These are phyloP conservation scores for Citeromyces nyonsensis DNA, from an alignment of 805 yeast species.

Conservation along the genomic window DNA sequence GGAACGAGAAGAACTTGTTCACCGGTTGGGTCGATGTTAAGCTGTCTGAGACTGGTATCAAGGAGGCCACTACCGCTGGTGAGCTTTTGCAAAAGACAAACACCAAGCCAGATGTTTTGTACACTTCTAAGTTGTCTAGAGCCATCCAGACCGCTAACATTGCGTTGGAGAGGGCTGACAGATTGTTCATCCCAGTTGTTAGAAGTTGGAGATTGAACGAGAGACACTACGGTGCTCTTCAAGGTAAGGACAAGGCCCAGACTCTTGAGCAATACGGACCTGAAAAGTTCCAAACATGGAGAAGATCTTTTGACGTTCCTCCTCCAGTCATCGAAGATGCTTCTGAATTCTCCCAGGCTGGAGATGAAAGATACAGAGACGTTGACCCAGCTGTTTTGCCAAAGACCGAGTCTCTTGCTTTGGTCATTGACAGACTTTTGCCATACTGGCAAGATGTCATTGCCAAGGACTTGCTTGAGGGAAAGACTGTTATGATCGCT, in stretches of 20 bases:
- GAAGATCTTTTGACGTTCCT: conserved; percentile 94
- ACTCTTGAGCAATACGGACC: conserved; percentile 78
- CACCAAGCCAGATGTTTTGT: conserved; percentile 71
- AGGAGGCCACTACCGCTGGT: conserved; percentile 92
- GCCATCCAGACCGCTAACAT: conserved; percentile 96
- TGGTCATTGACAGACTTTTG: conserved; percentile 90
- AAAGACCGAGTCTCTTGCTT: conserved; percentile 84
- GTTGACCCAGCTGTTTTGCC: conserved; percentile 82
- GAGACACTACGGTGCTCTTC: conserved; percentile 98
- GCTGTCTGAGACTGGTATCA: conserved; percentile 69
- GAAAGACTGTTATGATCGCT: conserved; percentile 84
- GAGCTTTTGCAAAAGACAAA: conserved; percentile 78
- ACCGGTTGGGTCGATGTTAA: conserved; percentile 98
- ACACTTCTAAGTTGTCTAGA: conserved; percentile 84
- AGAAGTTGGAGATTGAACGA: conserved; percentile 97
- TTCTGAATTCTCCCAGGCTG: conserved; percentile 71
- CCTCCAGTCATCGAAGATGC: conserved; percentile 78
- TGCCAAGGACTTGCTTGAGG: conserved; percentile 67
- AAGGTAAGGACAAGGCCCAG: conserved; percentile 96
- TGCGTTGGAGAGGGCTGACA: conserved; percentile 80
- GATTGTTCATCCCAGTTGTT: conserved; percentile 78
- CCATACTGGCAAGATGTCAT: conserved; percentile 95
- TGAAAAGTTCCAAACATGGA: conserved; percentile 91
- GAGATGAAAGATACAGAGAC: conserved; percentile 74
- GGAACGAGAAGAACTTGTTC: conserved; percentile 96